Evolutionary conservation across 176 grass and related monocot genomes (phyloP), one percentile per base, ranked within the genome.

Genomic region (Dactylis glomerata): DNA sequence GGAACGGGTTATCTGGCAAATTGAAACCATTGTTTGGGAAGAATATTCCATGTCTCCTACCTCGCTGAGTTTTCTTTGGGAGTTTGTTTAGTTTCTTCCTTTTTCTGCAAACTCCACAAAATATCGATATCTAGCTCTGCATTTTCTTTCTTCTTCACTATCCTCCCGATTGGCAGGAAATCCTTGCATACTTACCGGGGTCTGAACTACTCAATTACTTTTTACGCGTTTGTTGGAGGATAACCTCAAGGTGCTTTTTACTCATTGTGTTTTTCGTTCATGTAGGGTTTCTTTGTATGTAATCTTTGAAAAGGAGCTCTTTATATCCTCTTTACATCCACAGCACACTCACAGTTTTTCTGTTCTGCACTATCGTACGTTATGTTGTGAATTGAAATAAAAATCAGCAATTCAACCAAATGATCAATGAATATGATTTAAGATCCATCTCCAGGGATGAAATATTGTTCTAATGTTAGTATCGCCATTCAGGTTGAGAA

Each of bases 111-210:
- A 26, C 46, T 50, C 27, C 22, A 45, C 8, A 84, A 77, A 42
- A 26, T 5, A 77, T 90, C 62, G 40, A n/a, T 77, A 37, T 40
- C 59, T 47, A 47, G 24, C 19, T 84, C 37, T 67, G 38, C 51
- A 20, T 76, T 16, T 45, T 24, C 36, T 69, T 69, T 24, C 40
- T 40, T 68, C 64, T 79, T 63, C 86, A 94, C 90, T 89, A 98
- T 79, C 88, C 90, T 22, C 95, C 95, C 15, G 91, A 95, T 76
- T 98, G 95, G 95, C 89, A 92, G 68, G 92, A 98, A 88, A 95
- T 95, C 76, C 72, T 98, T 72, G 86, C 92, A 83, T 93, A 98
- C 72, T 95, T 98, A 38, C 87, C 85, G 37, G 95, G 91, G 32
- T 93, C 87, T 50, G 89, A 98, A 71, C 88, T 95, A 70, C 92